phyloP scores from a whole-genome alignment of 1,139 yeast genomes.

The Lodderomyces pseudojiufengensis region DNA sequence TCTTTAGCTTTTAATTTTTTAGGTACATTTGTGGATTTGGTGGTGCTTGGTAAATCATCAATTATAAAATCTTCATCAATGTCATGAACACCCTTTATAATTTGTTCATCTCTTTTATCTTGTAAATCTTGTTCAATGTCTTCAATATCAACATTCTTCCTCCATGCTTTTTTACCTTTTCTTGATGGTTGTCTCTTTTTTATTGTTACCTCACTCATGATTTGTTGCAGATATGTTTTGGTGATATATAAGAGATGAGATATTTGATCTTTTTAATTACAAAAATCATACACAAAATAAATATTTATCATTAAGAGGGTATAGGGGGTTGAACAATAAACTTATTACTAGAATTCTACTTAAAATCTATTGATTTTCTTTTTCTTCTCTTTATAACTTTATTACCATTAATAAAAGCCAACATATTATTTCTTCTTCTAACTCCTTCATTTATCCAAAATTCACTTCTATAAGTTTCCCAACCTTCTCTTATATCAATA shows the following conservation, averaged over 20 bases:
- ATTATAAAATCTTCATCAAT: constrained; percentile 59
- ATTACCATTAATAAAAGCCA: constrained; percentile 29
- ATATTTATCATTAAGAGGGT: too few species aligned
- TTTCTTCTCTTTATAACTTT: constrained; percentile 35
- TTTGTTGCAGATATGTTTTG: too few species aligned
- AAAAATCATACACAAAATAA: too few species aligned
- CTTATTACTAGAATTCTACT: too few species aligned
- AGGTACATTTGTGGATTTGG: constrained; percentile 18
- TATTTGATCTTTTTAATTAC: too few species aligned
- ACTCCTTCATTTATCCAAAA: constrained; percentile 88
- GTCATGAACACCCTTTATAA: constrained; percentile 54
- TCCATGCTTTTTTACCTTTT: constrained; percentile 94
- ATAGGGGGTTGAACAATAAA: constrained; percentile 1
- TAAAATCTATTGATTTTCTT: constrained; percentile 15
- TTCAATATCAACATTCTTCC: constrained; percentile 84
- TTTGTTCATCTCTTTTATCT: constrained; percentile 62
- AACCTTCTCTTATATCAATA: constrained; percentile 83
- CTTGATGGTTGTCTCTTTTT: constrained; percentile 59
- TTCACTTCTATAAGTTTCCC: constrained; percentile 93
- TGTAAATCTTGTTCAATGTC: constrained; percentile 74
- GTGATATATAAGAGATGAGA: too few species aligned
- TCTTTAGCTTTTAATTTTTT: constrained; percentile 67
- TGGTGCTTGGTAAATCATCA: constrained; percentile 46
- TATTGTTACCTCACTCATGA: constrained; percentile 9
- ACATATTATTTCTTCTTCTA: constrained; percentile 51